Conservation (phyloP, 2,329 filamentous ascomycete genomes). For the Cladosporium austrohemisphaericum region DNA sequence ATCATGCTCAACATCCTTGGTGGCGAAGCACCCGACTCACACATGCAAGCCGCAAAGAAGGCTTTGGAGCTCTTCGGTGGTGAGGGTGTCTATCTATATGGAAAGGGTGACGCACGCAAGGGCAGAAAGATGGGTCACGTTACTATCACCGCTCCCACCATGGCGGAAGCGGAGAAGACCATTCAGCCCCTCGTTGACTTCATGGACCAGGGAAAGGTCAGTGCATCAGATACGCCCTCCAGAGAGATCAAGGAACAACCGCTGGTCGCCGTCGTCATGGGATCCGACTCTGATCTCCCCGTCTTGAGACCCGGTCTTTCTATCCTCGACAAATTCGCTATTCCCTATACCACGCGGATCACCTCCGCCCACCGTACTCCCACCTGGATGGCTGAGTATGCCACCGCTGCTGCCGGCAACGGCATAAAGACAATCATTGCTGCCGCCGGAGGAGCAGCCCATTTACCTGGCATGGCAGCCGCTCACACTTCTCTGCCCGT, state of each 20-base stretch:
- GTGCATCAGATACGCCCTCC: conserved; percentile 45
- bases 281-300: conserved; percentile 72
- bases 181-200: conserved; percentile 67
- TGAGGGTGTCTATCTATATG: conserved; percentile 71
- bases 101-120: conserved; percentile 77
- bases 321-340: conserved; percentile 64
- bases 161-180: conserved; percentile 64
- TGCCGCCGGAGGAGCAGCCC: conserved; percentile 48
- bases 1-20: conserved; percentile 83
- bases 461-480: conserved; percentile 51
- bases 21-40: conserved; percentile 61
- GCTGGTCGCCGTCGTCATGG: conserved; percentile 76
- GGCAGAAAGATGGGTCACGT: conserved; percentile 95
- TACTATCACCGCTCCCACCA: conserved; percentile 68
- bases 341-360: conserved; percentile 69
- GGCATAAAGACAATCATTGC: conserved; percentile 48
- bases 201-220: conserved; percentile 50
- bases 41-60: conserved; percentile 55
- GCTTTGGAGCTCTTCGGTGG: conserved; percentile 41
- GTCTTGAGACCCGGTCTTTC: conserved; percentile 64
- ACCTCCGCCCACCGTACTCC: conserved; percentile 65
- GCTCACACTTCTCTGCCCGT: conserved; percentile 49
- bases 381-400: conserved; percentile 45
- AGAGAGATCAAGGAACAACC: conserved; percentile 42
- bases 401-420: conserved; percentile 35